A percentile compares a stretch with the other conserved stretches of the same genome.
Conservation (phyloP, 2,329 filamentous ascomycete genomes). For the Fonsecaea pedrosoi region DNA sequence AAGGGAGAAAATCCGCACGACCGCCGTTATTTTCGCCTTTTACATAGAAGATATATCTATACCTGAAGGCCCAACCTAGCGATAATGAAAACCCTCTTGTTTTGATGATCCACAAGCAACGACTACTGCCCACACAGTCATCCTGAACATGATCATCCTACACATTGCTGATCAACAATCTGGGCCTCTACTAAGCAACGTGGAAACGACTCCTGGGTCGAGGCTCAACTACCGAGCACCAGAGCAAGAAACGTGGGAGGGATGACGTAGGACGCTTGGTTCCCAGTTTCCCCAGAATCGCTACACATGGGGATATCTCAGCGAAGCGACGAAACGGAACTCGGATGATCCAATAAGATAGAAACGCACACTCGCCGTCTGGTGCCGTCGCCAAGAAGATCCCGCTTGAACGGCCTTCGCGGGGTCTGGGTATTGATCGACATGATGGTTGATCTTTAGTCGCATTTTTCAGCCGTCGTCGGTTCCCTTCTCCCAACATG, state of each 20-base stretch:
- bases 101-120: neutral
- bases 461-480: neutral
- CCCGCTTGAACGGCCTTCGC: slow-evolving; percentile 1
- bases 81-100: neutral
- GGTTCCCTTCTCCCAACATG: slow-evolving; percentile 3
- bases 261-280: neutral
- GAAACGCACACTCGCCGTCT: slow-evolving; percentile 9
- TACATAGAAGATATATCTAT: neutral
- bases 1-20: neutral
- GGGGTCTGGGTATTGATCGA: slow-evolving; percentile 13
- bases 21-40: neutral
- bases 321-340: slow-evolving; percentile 1
- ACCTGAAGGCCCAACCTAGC: neutral
- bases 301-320: neutral
- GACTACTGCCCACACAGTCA: neutral
- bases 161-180: neutral
- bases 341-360: neutral
- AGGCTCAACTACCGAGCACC: neutral
- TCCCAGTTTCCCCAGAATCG: neutral
- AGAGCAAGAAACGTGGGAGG: neutral
- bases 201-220: neutral
- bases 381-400: neutral
- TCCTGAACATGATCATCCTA: neutral
- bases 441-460: slow-evolving; percentile 1
- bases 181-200: neutral